Evolutionary conservation across 352 stramenopile species (phyloP), one percentile per base, ranked within the genome.

Genomic region (Phytophthora boehmeriae): DNA sequence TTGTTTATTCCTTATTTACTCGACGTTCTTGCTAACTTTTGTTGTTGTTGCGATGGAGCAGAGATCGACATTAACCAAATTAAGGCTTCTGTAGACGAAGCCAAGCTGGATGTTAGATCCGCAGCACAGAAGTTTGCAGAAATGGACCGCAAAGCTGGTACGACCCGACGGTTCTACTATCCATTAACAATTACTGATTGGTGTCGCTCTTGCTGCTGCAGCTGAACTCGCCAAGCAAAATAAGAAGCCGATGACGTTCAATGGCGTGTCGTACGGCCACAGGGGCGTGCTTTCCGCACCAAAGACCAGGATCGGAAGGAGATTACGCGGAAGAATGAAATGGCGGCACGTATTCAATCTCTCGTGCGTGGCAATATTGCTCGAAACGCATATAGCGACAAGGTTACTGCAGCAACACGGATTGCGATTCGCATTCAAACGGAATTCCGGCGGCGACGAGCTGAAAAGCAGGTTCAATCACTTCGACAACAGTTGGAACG

Each of bases 91-190:
- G 74, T 90, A 1, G 80, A 90, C 28, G 65, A 62, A 10, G 68
- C 66, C 32, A 80, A 77, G 30, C 56, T 84, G 5, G 80, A 85
- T 8, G 69, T 87, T 20, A 72, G 69, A 38, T 85, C 76, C 10
- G 78, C 80, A 39, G 76, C 80, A 3, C 73, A 86, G 41, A 84
- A 81, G 41, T 88, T 90, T 55, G 75, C 75, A 4, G 76, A 86
- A 16, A 83, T 88, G 76, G 80, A 90, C 48, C 76, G 78, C 36
- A 81, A 80, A 73, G 71, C 71, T 65, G 76, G 78, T 88, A 36
- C 36, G 69, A 59, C 22, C 14, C 34, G 47, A 45, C 52, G 45
- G 46, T 23, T 9, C 16, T 5, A 58, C 16, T 27, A 49, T 28
- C 27, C 13, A 49, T 44, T 35, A 43, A 38, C 16, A 27, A n/a